Conservation (phyloP, 768 basidiomycete genomes). For the Tylopilus sp. region DNA sequence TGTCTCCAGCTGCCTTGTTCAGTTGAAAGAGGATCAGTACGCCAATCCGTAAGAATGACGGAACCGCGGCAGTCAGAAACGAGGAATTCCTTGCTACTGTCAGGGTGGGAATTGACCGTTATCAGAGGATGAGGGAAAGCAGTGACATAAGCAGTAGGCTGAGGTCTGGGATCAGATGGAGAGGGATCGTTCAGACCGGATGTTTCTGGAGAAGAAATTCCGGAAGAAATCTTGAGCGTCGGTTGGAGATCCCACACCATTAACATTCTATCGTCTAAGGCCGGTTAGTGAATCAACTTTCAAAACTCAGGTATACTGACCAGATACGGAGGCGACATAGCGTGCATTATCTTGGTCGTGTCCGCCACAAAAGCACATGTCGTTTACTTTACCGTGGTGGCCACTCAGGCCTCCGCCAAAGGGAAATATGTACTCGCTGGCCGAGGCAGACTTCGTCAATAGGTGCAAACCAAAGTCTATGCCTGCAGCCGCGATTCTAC, state of each 20-base stretch:
- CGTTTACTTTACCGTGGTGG: constrained; percentile 75
- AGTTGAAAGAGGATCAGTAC: constrained; percentile 57
- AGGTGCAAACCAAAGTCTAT: constrained; percentile 69
- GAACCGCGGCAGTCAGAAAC: constrained; percentile 74
- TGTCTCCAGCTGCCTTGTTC: constrained; percentile 57
- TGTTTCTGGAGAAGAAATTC: constrained; percentile 30
- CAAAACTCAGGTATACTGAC: constrained; percentile 32
- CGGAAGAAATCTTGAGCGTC: constrained; percentile 41
- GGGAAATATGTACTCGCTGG: constrained; percentile 53
- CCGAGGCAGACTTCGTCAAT: constrained; percentile 52
- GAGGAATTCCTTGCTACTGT: constrained; percentile 74
- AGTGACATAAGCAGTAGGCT: constrained; percentile 77
- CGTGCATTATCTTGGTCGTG: constrained; percentile 61
- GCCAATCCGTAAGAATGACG: constrained; percentile 81
- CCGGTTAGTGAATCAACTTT: not conserved
- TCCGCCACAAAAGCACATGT: constrained; percentile 78
- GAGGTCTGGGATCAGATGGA: constrained; percentile 41
- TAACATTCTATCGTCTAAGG: constrained; percentile 73
- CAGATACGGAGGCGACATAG: constrained; percentile 80
- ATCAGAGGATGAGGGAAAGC: constrained; percentile 69
- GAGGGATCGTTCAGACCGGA: constrained; percentile 31
- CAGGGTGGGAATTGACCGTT: constrained; percentile 66
- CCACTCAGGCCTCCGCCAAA: constrained; percentile 82
- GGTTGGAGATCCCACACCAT: constrained; percentile 88
- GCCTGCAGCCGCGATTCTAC: constrained; percentile 64